phyloP scores from a whole-genome alignment of 345 rosid species.

The Eucalyptus guilfoylei region DNA sequence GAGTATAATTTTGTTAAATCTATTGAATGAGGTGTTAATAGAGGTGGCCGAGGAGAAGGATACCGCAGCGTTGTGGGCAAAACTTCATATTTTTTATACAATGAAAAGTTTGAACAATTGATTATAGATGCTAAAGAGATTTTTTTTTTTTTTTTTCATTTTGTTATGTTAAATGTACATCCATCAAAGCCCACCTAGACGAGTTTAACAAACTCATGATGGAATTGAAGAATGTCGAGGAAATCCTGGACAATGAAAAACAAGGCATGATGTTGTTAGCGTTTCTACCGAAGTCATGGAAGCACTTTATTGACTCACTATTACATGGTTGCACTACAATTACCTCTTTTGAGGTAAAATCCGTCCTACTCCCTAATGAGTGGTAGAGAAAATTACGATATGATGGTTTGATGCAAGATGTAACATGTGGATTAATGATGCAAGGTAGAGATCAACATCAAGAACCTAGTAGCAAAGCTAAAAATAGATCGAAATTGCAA shows the following conservation, averaged over 20 bases:
- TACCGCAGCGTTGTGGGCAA: background rate
- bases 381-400: too few species aligned
- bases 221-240: background rate
- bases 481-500: too few species aligned
- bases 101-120: background rate
- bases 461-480: too few species aligned
- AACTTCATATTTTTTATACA: fast-evolving
- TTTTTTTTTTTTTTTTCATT: too few species aligned
- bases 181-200: background rate
- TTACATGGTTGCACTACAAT: too few species aligned
- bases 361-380: too few species aligned
- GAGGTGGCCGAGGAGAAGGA: background rate
- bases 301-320: too few species aligned
- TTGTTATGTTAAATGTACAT: background rate
- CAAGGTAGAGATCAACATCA: too few species aligned
- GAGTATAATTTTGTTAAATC: background rate
- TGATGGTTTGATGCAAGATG: fast-evolving
- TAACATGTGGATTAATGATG: too few species aligned
- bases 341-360: too few species aligned
- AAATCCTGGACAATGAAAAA: background rate
- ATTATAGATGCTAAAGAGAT: background rate
- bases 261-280: background rate
- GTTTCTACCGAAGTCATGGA: background rate
- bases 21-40: background rate
- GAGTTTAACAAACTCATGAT: background rate